Evolutionary conservation across 352 stramenopile genomes (phyloP), one percentile per base, ranked within the genome.

Genomic region (Nothophytophthora sp.): DNA sequence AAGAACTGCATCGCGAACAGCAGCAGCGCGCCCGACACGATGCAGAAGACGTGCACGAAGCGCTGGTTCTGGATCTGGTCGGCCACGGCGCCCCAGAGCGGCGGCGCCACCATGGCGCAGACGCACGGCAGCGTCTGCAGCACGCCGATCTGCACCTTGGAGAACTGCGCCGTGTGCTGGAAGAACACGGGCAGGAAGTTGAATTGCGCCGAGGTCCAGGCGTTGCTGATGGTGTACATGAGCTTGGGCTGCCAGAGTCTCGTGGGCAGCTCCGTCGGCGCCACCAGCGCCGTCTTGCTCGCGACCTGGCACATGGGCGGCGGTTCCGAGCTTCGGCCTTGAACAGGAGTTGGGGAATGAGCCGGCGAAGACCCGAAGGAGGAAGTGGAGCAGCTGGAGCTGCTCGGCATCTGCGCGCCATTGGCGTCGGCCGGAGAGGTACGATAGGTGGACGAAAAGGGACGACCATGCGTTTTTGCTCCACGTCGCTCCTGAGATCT

Each of bases 121-220:
- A 93, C 60, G 47, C 71, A 71, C 10, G 73, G 78, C 13, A 93
- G 47, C 16, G 80, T 85, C 65, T 90, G 80, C 53, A 93, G 53
- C 18, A 90, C 43, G 32, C 80, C 79, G 48, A 91, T 91, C 65
- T 93, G 72, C 28, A 87, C 63, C 58, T 93, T 91, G 52, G 69
- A 74, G 55, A 88, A 88, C 12, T 66, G 43, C 20, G 70, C 67
- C 44, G 62, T 79, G 50, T 88, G 65, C 55, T 92, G 67, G 63
- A 73, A 90, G 63, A 83, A 92, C 18, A 92, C 64, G 16, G 71
- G 73, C 27, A 95, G 55, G 57, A 86, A 95, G 61, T 92, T 92
- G 38, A 81, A 52, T 44, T 88, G 69, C 32, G 81, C 74, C 58
- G 81, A 92, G 37, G 69, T 65, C 50, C 71, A 84, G 32, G 73